Conservation (phyloP, 2,329 filamentous ascomycete species). For the Tolypocladium paradoxum region DNA sequence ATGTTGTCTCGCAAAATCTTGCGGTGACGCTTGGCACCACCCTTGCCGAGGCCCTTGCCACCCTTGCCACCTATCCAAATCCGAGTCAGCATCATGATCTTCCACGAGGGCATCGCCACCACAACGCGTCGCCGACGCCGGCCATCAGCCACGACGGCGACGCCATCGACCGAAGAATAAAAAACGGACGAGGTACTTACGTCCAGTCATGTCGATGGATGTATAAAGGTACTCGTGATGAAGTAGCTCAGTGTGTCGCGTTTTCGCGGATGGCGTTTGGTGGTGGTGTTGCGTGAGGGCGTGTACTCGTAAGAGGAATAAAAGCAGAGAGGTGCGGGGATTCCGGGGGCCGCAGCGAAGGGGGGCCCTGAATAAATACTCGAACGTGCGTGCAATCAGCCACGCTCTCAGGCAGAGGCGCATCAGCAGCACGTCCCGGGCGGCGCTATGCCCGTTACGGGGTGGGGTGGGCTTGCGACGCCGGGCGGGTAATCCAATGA, state of each 20-base stretch:
- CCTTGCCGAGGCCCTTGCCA: constrained; percentile 96
- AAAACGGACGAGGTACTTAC: constrained; percentile 38
- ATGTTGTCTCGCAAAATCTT: constrained; percentile 99
- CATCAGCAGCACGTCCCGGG: constrained; percentile 8
- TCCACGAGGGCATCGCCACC: background rate
- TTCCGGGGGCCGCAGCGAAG: constrained; percentile 9
- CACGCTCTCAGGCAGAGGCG: constrained; percentile 6
- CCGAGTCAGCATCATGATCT: constrained; percentile 29
- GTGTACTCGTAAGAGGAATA: constrained; percentile 12
- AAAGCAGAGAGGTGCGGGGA: constrained; percentile 16
- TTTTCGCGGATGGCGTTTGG: constrained; percentile 10
- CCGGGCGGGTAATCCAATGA: background rate
- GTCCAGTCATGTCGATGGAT: constrained; percentile 58
- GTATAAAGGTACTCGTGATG: constrained; percentile 9
- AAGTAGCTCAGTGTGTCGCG: constrained; percentile 4
- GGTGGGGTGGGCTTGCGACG: constrained; percentile 3
- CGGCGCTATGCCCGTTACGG: constrained; percentile 5
- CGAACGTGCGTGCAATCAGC: constrained; percentile 28
- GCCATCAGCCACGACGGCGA: background rate
- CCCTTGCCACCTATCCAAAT: constrained; percentile 68
- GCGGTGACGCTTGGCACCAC: constrained; percentile 95
- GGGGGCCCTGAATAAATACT: constrained; percentile 23
- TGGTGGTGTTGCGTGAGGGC: constrained; percentile 13
- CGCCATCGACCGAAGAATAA: background rate
- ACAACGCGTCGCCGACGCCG: background rate